Evolutionary conservation across 257 asterid genomes (phyloP).

Genomic region (Forsythia viridissima): DNA sequence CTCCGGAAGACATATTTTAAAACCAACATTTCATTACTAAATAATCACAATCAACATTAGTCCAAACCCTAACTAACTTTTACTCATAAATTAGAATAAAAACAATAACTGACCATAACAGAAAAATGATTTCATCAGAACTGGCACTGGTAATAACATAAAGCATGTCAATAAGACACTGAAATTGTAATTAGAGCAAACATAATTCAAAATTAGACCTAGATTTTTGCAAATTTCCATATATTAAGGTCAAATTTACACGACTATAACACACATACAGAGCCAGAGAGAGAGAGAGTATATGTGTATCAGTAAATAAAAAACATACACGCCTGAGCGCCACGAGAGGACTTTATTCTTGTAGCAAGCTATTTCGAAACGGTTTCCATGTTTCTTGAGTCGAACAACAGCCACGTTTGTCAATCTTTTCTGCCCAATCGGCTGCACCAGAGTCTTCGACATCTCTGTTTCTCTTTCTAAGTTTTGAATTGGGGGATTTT

Average conservation of each 20-base stretch:
- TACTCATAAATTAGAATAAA: not conserved
- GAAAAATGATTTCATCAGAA: not conserved
- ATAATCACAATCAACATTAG: not conserved
- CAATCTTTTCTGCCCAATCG: conserved; percentile 89
- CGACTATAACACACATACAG: not conserved
- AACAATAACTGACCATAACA: not conserved
- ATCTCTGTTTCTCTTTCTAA: conserved; percentile 32
- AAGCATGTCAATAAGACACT: not conserved
- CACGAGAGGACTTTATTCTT: conserved; percentile 95
- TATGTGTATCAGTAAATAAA: not conserved
- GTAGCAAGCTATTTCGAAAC: conserved; percentile 96
- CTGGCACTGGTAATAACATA: not conserved
- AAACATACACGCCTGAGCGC: conserved; percentile 80
- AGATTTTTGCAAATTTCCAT: not conserved
- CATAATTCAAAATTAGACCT: not conserved
- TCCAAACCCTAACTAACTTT: not conserved
- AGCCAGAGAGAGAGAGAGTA: not conserved
- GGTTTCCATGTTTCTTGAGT: conserved; percentile 82
- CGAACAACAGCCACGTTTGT: conserved; percentile 98
- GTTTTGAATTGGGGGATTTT: not conserved
- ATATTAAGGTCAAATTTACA: not conserved
- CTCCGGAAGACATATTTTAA: not conserved
- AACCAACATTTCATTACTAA: not conserved
- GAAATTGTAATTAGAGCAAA: not conserved
- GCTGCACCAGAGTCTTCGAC: conserved; percentile 88